Evolutionary conservation across 2,329 filamentous ascomycete species (phyloP).

Genomic region (Ceratocystis variospora): DNA sequence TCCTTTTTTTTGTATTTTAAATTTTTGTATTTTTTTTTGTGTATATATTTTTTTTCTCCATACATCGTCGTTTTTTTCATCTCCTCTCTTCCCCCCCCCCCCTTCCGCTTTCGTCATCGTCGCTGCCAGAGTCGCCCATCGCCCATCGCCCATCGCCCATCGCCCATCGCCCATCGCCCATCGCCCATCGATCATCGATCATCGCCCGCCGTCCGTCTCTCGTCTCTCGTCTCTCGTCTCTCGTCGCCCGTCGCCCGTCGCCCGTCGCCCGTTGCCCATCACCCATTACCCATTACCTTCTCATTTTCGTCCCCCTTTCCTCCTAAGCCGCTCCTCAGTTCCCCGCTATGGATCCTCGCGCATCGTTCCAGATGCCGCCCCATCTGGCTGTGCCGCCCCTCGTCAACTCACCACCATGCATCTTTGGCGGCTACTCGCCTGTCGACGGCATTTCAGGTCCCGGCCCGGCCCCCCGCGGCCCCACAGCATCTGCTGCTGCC

Average conservation of each 20-base stretch:
- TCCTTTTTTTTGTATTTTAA: neutral
- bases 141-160: neutral
- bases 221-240: too few relatives aligned
- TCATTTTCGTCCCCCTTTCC: neutral
- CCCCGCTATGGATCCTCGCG: constrained; percentile 36
- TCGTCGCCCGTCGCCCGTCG: neutral
- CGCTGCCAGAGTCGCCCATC: neutral
- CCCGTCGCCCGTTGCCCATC: neutral
- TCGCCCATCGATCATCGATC: neutral
- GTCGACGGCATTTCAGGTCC: constrained; percentile 38
- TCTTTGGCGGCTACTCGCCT: constrained; percentile 49
- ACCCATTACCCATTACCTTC: neutral
- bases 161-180: neutral
- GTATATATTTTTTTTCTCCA: neutral
- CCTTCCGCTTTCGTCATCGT: neutral
- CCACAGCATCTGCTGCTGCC: constrained; percentile 28
- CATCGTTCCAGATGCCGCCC: constrained; percentile 41
- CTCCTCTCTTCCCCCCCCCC: neutral
- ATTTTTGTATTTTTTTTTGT: neutral
- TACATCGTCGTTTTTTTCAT: neutral
- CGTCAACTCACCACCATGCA: constrained; percentile 53
- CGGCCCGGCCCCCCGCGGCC: neutral
- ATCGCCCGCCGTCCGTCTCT: neutral
- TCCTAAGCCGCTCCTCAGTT: neutral
- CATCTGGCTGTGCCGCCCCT: constrained; percentile 42